Percentiles rank a stretch among this genome's conserved stretches.
phyloP scores from a whole-genome alignment of 108 stramenopile genomes.

The Phaeodactylum tricornutum region DNA sequence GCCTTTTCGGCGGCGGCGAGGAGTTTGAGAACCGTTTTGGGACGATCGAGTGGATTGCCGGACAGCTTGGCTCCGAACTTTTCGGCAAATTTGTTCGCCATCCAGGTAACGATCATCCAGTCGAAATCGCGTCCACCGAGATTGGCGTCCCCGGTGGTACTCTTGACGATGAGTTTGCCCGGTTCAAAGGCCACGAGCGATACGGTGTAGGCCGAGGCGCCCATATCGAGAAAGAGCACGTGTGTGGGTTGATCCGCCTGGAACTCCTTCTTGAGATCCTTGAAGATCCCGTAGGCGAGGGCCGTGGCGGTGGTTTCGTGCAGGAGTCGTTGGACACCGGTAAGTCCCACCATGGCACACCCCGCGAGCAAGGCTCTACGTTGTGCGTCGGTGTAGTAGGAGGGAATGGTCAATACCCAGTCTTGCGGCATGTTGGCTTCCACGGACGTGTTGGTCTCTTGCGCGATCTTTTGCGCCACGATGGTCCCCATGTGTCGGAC shows the following conservation, averaged over 20 bases:
- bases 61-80: constrained; percentile 78
- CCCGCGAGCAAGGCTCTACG: constrained; percentile 84
- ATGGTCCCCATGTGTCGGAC: constrained; percentile 82
- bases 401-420: constrained; percentile 91
- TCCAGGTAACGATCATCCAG: constrained; percentile 76
- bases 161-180: constrained; percentile 83
- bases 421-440: constrained; percentile 50
- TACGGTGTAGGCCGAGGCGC: constrained; percentile 85
- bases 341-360: constrained; percentile 85
- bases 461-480: constrained; percentile 65
- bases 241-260: constrained; percentile 62
- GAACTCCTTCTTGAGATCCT: constrained; percentile 89
- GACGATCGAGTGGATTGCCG: constrained; percentile 53
- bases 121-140: constrained; percentile 95
- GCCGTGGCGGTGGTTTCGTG: constrained; percentile 95
- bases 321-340: constrained; percentile 85
- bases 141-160: constrained; percentile 63
- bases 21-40: constrained; percentile 90
- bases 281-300: constrained; percentile 98
- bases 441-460: constrained; percentile 15
- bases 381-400: constrained; percentile 91
- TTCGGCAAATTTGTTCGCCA: constrained; percentile 83
- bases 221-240: constrained; percentile 91
- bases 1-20: constrained; percentile 92
- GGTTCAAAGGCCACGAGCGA: constrained; percentile 88